phyloP scores from a whole-genome alignment of 129 eudicot species.

The Escallonia rubra region DNA sequence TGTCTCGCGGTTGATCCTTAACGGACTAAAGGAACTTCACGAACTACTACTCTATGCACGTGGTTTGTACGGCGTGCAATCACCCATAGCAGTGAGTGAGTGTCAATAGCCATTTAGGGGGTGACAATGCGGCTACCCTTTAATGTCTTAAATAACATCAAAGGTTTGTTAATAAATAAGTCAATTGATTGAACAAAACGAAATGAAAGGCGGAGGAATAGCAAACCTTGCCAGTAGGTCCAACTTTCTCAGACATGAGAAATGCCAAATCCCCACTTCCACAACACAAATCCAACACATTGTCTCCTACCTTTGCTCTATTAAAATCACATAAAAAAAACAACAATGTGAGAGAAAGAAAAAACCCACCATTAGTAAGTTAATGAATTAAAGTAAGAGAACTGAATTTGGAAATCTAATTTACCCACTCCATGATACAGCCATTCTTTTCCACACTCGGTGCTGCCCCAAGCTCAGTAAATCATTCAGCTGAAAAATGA shows the following conservation, averaged over 20 bases:
- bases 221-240: constrained; percentile 68
- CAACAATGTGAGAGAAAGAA: not conserved
- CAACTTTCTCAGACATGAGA: constrained; percentile 85
- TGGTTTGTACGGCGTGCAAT: no score
- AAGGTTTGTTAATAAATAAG: no score
- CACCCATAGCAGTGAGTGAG: no score
- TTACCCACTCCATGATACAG: constrained; percentile 95
- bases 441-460: constrained; percentile 91
- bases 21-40: no score
- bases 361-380: not conserved
- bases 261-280: constrained; percentile 99
- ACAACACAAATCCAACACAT: constrained; percentile 90
- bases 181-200: no score
- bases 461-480: constrained; percentile 81
- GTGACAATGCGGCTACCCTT: no score
- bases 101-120: no score
- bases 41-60: no score
- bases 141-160: no score
- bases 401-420: not conserved
- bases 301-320: constrained; percentile 76
- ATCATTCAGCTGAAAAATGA: constrained; percentile 57
- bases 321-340: not conserved
- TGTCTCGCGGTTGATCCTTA: no score
- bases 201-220: not conserved
- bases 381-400: no score